These are phyloP conservation scores for Gautieria morchelliformis DNA, from an alignment of 768 basidiomycete species.

Conservation along the genomic window DNA sequence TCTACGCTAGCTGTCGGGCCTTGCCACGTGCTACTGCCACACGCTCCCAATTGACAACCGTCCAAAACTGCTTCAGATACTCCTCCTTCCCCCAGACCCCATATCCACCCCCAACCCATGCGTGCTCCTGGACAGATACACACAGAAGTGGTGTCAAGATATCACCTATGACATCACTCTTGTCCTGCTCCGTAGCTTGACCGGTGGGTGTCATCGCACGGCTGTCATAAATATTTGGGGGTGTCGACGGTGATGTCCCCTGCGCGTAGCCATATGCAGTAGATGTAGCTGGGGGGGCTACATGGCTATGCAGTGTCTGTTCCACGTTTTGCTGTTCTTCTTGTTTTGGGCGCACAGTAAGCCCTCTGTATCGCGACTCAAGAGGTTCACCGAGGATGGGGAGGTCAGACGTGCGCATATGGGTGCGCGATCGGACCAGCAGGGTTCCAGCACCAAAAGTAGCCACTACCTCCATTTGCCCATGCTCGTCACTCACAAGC, in stretches of 20 bases:
- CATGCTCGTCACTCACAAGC: constrained; percentile 66
- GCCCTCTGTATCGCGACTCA: not conserved
- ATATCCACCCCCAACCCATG: constrained; percentile 77
- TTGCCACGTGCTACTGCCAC: constrained; percentile 22
- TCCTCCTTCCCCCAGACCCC: constrained; percentile 88
- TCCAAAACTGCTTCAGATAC: constrained; percentile 80
- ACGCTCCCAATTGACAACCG: constrained; percentile 67
- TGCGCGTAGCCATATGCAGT: not conserved
- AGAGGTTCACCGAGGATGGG: constrained; percentile 23
- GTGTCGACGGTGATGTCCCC: not conserved
- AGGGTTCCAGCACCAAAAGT: constrained; percentile 88
- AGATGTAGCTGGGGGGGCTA: not conserved
- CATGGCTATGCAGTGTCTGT: not conserved
- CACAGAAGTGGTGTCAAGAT: constrained; percentile 68
- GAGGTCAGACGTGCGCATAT: constrained; percentile 11
- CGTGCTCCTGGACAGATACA: constrained; percentile 73
- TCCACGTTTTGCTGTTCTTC: not conserved
- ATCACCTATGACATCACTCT: constrained; percentile 32
- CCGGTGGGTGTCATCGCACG: not conserved
- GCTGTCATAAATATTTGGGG: not conserved
- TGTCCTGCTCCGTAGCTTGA: not conserved
- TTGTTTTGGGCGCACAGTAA: not conserved
- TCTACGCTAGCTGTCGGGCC: not conserved
- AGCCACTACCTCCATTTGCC: constrained; percentile 62
- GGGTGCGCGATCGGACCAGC: constrained; percentile 52